Evolutionary conservation across 768 basidiomycete genomes (phyloP).

Genomic region (Suillus brevipes): DNA sequence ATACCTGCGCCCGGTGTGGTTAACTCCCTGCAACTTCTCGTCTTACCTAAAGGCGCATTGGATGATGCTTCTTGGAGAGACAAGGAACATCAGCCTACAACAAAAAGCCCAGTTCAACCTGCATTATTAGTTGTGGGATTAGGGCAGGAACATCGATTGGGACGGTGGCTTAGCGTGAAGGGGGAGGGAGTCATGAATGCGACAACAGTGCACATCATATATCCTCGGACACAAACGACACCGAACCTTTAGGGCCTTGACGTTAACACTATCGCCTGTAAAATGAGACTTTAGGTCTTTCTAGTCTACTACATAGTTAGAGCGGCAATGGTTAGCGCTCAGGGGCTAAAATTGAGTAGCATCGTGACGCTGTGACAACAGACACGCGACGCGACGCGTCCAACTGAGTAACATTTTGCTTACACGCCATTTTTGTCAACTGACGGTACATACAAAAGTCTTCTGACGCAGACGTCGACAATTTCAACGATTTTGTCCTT

Average conservation of each 20-base stretch:
- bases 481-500: neutral
- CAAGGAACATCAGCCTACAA: conserved; percentile 15
- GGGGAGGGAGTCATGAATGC: conserved; percentile 72
- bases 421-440: neutral
- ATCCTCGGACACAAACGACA: conserved; percentile 37
- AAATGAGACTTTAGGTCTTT: neutral
- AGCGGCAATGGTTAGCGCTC: neutral
- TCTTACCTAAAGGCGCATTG: conserved; percentile 44
- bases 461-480: neutral
- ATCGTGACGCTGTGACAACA: conserved; percentile 1
- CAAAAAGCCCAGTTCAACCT: conserved; percentile 19
- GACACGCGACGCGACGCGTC: conserved; percentile 3
- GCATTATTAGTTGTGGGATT: conserved; percentile 75
- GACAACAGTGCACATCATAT: conserved; percentile 61
- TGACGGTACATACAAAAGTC: neutral
- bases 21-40: conserved; percentile 85
- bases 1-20: conserved; percentile 76
- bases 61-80: conserved; percentile 46
- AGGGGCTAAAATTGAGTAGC: neutral
- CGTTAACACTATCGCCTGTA: neutral
- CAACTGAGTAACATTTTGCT: neutral
- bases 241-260: neutral
- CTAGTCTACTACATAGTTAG: neutral
- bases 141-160: conserved; percentile 86
- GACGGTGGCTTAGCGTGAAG: conserved; percentile 83